Evolutionary conservation across 1,284 basidiomycete genomes (phyloP).

Genomic region (Trichosporon sp.): DNA sequence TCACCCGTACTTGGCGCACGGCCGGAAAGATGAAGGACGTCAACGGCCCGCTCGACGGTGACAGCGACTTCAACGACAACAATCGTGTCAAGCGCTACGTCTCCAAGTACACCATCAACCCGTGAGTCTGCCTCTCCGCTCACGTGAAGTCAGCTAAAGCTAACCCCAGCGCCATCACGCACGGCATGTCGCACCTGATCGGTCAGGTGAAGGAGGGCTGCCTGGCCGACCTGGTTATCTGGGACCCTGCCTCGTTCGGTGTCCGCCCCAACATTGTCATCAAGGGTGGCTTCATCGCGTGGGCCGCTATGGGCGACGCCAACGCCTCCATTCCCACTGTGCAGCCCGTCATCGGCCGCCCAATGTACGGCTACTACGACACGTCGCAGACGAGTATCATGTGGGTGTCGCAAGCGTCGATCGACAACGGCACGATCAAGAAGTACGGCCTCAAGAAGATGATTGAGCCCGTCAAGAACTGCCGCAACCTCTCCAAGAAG

Average conservation of each 20-base stretch:
- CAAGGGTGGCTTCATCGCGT: slow-evolving; percentile 91
- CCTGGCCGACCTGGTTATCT: slow-evolving; percentile 91
- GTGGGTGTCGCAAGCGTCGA: slow-evolving; percentile 79
- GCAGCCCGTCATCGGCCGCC: slow-evolving; percentile 79
- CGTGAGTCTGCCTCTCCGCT: slow-evolving; percentile 64
- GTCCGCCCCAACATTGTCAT: slow-evolving; percentile 87
- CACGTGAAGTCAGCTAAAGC: background rate
- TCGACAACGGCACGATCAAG: slow-evolving; percentile 65
- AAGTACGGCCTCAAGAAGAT: slow-evolving; percentile 76
- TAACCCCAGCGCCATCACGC: slow-evolving; percentile 78
- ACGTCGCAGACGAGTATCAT: slow-evolving; percentile 78
- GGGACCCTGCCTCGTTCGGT: slow-evolving; percentile 92
- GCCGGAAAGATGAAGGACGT: slow-evolving; percentile 90
- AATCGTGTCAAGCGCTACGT: slow-evolving; percentile 96
- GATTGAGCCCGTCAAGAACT: slow-evolving; percentile 73
- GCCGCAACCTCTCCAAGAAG: slow-evolving; percentile 74
- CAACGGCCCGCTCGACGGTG: slow-evolving; percentile 74
- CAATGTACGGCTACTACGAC: slow-evolving; percentile 85
- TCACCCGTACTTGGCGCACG: slow-evolving; percentile 92
- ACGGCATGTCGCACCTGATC: slow-evolving; percentile 85
- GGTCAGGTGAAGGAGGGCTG: slow-evolving; percentile 81
- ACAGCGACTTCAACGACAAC: slow-evolving; percentile 73
- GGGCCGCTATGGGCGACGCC: slow-evolving; percentile 90
- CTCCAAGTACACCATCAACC: slow-evolving; percentile 96
- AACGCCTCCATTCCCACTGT: slow-evolving; percentile 93